A percentile compares a stretch with the other conserved stretches of the same genome.
phyloP scores from a whole-genome alignment of 371 early-diverging fungal species.

The Mortierella sp. region DNA sequence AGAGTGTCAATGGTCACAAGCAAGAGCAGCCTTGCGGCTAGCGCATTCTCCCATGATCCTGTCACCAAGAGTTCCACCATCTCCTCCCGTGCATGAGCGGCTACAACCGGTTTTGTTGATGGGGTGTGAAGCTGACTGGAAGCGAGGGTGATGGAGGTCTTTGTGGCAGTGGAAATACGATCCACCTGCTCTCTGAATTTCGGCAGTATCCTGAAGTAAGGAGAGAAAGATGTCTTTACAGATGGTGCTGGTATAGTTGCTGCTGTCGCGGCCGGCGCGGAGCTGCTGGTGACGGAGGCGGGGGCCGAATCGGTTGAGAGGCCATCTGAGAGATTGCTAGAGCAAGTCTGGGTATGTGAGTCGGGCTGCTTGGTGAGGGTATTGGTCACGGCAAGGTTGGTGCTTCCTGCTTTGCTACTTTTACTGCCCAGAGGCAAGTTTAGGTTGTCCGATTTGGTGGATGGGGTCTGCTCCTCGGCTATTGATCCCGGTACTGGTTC shows the following conservation, averaged over 20 bases:
- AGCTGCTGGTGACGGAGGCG: constrained; percentile 2
- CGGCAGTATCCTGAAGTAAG: constrained; percentile 33
- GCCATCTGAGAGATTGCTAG: neutral
- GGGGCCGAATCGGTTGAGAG: neutral
- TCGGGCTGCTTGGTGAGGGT: too few species aligned
- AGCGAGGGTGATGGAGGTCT: constrained; percentile 34
- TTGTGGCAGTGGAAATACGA: constrained; percentile 41
- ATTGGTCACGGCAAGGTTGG: too few species aligned
- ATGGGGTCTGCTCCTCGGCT: constrained; percentile 1
- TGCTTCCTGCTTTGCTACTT: too few species aligned
- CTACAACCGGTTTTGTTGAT: constrained; percentile 31
- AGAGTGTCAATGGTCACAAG: constrained; percentile 41
- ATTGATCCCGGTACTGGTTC: constrained; percentile 5
- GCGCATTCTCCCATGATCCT: constrained; percentile 52
- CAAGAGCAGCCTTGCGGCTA: constrained; percentile 33
- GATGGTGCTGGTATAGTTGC: constrained; percentile 14
- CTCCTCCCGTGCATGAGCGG: constrained; percentile 43
- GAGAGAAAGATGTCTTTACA: constrained; percentile 19
- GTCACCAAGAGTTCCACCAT: constrained; percentile 41
- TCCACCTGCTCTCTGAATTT: constrained; percentile 41
- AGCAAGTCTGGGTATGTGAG: constrained; percentile 10
- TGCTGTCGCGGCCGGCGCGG: neutral
- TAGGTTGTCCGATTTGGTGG: neutral
- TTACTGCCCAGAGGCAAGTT: too few species aligned
- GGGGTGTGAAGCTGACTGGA: constrained; percentile 49